Percentiles rank a stretch among this genome's conserved stretches.
These are phyloP conservation scores for Phytophthora foliorum DNA, from an alignment of 352 stramenopile species.

Conservation along the genomic window DNA sequence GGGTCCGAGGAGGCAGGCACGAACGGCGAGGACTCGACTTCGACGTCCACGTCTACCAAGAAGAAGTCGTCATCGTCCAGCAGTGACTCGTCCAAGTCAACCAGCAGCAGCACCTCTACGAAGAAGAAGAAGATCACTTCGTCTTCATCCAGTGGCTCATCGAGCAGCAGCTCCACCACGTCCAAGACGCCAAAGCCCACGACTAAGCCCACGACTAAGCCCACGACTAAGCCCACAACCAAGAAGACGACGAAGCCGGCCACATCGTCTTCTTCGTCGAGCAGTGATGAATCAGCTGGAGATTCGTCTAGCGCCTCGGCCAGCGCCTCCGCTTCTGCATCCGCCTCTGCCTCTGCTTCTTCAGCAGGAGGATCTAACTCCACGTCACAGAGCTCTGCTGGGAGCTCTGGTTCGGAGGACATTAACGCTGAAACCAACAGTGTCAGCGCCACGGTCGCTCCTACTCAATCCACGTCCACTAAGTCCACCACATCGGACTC, in stretches of 20 bases:
- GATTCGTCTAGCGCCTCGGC: slow-evolving; percentile 22
- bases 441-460: slow-evolving; percentile 31
- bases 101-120: slow-evolving; percentile 24
- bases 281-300: slow-evolving; percentile 24
- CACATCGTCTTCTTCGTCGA: slow-evolving; percentile 40
- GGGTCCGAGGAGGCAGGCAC: slow-evolving; percentile 22
- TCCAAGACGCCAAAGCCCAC: slow-evolving; percentile 17
- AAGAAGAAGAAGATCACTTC: slow-evolving; percentile 37
- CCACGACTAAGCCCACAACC: slow-evolving; percentile 35
- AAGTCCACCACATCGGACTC: slow-evolving; percentile 43
- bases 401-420: slow-evolving; percentile 27
- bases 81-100: slow-evolving; percentile 41
- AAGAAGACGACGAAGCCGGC: slow-evolving; percentile 43
- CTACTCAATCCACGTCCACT: slow-evolving; percentile 24
- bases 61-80: slow-evolving; percentile 43
- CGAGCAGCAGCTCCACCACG: slow-evolving; percentile 25
- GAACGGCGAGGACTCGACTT: slow-evolving; percentile 25
- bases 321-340: slow-evolving; percentile 24
- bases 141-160: slow-evolving; percentile 34
- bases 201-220: slow-evolving; percentile 20
- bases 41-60: slow-evolving; percentile 27
- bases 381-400: slow-evolving; percentile 19
- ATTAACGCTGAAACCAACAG: slow-evolving; percentile 19
- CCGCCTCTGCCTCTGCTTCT: slow-evolving; percentile 25
- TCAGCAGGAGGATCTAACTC: slow-evolving; percentile 24